Percentiles rank a stretch among this genome's conserved stretches.
Evolutionary conservation across 208 protist genomes (phyloP).

Genomic region (Sergeia podlipaevii): DNA sequence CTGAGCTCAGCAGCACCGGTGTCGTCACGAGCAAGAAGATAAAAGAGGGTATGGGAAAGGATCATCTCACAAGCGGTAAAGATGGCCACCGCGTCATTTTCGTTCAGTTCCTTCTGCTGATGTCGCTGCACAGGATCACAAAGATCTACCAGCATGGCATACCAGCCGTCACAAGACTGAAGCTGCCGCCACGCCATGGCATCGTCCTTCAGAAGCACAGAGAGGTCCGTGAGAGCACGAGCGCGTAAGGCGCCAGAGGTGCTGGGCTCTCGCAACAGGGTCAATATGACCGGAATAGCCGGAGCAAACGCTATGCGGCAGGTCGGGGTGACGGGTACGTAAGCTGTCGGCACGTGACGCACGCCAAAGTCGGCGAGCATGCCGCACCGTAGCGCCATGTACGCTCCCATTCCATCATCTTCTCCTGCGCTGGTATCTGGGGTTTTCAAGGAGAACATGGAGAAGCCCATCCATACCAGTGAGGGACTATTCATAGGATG

Average conservation of each 20-base stretch:
- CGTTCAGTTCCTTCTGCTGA: background rate
- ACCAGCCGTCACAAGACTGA: slow-evolving; percentile 60
- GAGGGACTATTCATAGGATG: slow-evolving; percentile 59
- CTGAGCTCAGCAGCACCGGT: slow-evolving; percentile 72
- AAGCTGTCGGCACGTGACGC: slow-evolving; percentile 18
- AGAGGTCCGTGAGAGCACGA: slow-evolving; percentile 49
- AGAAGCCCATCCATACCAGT: slow-evolving; percentile 70
- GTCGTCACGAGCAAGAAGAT: slow-evolving; percentile 50
- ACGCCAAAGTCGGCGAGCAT: slow-evolving; percentile 65
- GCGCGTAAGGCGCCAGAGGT: slow-evolving; percentile 31
- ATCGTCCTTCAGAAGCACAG: slow-evolving; percentile 49
- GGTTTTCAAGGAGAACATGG: too few species aligned
- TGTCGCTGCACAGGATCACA: slow-evolving; percentile 16
- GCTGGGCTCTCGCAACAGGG: slow-evolving; percentile 49
- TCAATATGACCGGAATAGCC: slow-evolving; percentile 48
- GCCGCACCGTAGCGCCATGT: slow-evolving; percentile 56
- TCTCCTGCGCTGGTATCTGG: too few species aligned
- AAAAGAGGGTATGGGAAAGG: slow-evolving; percentile 51
- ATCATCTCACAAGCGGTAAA: slow-evolving; percentile 36
- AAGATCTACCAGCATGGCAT: slow-evolving; percentile 47
- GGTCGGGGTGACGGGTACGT: slow-evolving; percentile 23
- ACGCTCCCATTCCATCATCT: slow-evolving; percentile 46
- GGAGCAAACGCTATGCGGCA: slow-evolving; percentile 46
- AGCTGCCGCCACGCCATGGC: slow-evolving; percentile 54
- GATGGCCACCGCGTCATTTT: slow-evolving; percentile 1